phyloP scores from a whole-genome alignment of 352 stramenopile species.

The Globisporangium cylindrosporum region DNA sequence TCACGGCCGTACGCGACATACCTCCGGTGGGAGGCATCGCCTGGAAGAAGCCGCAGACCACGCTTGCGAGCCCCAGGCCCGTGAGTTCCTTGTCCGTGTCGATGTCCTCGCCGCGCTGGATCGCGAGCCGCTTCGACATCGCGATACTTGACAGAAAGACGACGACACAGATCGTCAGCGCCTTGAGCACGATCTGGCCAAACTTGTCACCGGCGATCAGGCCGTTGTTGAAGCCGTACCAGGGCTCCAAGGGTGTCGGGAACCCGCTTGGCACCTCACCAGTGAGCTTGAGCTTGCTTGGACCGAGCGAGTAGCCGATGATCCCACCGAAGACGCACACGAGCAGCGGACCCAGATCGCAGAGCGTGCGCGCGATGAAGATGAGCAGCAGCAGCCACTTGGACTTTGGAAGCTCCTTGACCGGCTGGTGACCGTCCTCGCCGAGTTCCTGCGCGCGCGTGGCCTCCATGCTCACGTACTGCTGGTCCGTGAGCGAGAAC shows the following conservation, averaged over 20 bases:
- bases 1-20: slow-evolving; percentile 87
- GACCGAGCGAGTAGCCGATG: slow-evolving; percentile 41
- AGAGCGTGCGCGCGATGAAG: slow-evolving; percentile 38
- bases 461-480: slow-evolving; percentile 37
- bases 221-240: slow-evolving; percentile 52
- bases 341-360: slow-evolving; percentile 62
- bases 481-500: slow-evolving; percentile 41
- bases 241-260: slow-evolving; percentile 31
- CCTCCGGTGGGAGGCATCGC: slow-evolving; percentile 78
- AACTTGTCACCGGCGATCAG: slow-evolving; percentile 41
- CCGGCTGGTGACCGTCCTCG: not conserved
- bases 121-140: slow-evolving; percentile 82
- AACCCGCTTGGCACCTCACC: slow-evolving; percentile 63
- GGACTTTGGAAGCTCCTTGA: slow-evolving; percentile 17
- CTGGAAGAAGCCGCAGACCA: slow-evolving; percentile 81
- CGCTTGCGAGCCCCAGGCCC: slow-evolving; percentile 80
- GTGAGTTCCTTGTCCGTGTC: slow-evolving; percentile 81
- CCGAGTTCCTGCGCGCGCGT: slow-evolving; percentile 10
- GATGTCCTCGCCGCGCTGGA: slow-evolving; percentile 65
- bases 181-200: slow-evolving; percentile 46
- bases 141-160: slow-evolving; percentile 88
- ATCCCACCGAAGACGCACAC: slow-evolving; percentile 71
- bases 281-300: slow-evolving; percentile 66
- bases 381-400: slow-evolving; percentile 23
- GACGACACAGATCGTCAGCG: slow-evolving; percentile 71